phyloP scores from a whole-genome alignment of 441 rosid species.

The Erodium moschatum region DNA sequence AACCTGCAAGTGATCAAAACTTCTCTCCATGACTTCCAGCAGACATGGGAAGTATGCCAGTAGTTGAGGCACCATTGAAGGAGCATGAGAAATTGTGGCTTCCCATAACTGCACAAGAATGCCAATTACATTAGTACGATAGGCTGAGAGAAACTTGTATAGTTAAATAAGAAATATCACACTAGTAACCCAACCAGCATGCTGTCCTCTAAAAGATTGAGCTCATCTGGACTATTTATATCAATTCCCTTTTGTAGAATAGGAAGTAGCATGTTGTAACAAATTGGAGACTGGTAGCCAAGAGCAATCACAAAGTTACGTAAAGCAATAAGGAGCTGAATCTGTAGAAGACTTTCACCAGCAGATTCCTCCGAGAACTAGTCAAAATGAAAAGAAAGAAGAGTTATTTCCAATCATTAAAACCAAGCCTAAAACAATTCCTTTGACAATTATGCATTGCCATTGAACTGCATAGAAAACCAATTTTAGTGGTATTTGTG shows the following conservation, averaged over 20 bases:
- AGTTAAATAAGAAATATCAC: conserved; percentile 12
- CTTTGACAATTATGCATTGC: neutral
- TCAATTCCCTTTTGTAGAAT: conserved; percentile 81
- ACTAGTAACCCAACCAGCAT: conserved; percentile 56
- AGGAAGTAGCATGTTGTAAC: conserved; percentile 70
- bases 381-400: conserved; percentile 16
- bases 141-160: conserved; percentile 19
- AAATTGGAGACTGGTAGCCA: conserved; percentile 72
- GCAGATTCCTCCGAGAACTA: conserved; percentile 97
- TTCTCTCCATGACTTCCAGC: conserved; percentile 77
- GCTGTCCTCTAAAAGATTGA: conserved; percentile 92
- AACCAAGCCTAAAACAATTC: neutral
- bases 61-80: conserved; percentile 82
- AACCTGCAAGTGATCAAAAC: conserved; percentile 94
- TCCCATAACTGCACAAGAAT: conserved; percentile 83
- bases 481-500: neutral
- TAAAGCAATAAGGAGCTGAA: conserved; percentile 93
- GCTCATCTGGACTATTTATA: conserved; percentile 79
- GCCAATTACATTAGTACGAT: conserved; percentile 17
- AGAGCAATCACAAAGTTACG: conserved; percentile 84
- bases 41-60: conserved; percentile 68
- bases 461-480: neutral
- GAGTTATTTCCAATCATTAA: conserved; percentile 12
- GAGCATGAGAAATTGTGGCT: conserved; percentile 81
- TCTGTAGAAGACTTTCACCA: conserved; percentile 93